Percentiles rank a stretch among this genome's conserved stretches.
Conservation (phyloP, 768 basidiomycete genomes). For the Atractiella rhizophila region DNA sequence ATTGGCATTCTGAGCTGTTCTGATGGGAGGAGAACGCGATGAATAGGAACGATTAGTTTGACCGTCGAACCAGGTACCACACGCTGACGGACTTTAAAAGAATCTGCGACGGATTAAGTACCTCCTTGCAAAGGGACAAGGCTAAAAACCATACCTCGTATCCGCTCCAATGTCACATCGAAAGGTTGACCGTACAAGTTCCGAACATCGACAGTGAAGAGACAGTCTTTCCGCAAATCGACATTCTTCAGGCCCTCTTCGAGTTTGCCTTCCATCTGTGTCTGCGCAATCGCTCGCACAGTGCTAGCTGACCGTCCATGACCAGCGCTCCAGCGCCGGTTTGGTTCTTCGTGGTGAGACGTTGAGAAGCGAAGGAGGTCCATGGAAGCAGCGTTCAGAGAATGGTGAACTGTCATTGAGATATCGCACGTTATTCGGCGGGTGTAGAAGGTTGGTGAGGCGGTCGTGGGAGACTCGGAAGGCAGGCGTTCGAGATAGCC, state of each 20-base stretch:
- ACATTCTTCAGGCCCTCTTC: conserved; percentile 20
- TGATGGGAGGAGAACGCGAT: conserved; percentile 36
- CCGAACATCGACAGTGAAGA: conserved; percentile 68
- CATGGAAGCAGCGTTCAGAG: conserved; percentile 66
- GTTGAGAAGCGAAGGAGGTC: conserved; percentile 40
- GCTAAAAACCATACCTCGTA: background rate
- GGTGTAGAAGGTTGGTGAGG: conserved; percentile 51
- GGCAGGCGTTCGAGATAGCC: conserved; percentile 34
- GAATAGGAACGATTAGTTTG: conserved; percentile 37
- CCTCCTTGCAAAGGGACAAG: background rate
- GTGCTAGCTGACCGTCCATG: background rate
- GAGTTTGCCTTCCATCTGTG: conserved; percentile 12
- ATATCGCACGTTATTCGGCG: conserved; percentile 72
- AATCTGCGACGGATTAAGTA: background rate
- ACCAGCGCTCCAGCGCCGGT: background rate
- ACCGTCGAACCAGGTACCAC: conserved; percentile 28
- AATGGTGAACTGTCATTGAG: conserved; percentile 80
- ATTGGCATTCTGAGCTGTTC: conserved; percentile 39
- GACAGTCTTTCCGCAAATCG: conserved; percentile 42
- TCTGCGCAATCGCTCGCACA: conserved; percentile 19
- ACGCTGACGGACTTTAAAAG: no score
- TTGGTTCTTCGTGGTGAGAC: background rate
- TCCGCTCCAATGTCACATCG: conserved; percentile 43
- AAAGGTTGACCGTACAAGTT: conserved; percentile 82
- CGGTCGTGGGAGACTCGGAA: conserved; percentile 15